phyloP scores from a whole-genome alignment of 1,284 basidiomycete genomes.

The Trichosporon sp. region DNA sequence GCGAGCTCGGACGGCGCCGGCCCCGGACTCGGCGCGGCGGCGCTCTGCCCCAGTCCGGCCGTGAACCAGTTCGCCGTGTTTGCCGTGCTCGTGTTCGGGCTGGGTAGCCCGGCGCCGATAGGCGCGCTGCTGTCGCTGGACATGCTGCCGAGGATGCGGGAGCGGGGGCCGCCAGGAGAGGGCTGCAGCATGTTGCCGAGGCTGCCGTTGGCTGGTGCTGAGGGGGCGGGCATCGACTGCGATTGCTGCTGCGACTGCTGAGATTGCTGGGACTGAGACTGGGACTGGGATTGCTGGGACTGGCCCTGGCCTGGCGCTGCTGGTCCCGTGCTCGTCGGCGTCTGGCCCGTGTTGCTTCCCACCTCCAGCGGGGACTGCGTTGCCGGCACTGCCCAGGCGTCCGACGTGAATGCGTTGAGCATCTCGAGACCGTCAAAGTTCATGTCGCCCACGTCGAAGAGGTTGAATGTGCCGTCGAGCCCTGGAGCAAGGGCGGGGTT shows the following conservation, averaged over 20 bases:
- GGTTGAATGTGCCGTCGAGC: slow-evolving; percentile 1
- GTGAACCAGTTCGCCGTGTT: slow-evolving; percentile 11
- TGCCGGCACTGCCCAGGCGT: slow-evolving; percentile 13
- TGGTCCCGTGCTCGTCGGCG: not conserved
- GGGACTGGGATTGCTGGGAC: not conserved
- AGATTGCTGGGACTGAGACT: not conserved
- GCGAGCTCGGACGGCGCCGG: slow-evolving; percentile 16
- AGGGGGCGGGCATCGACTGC: not conserved
- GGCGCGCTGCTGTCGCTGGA: not conserved
- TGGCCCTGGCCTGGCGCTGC: not conserved
- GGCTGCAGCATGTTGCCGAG: not conserved
- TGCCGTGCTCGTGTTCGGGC: not conserved
- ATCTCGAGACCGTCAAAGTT: slow-evolving; percentile 44
- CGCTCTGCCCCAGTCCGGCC: slow-evolving; percentile 6
- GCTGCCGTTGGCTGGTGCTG: not conserved
- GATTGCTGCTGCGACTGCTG: not conserved
- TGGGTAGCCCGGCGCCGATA: not conserved
- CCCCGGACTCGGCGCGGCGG: slow-evolving; percentile 2
- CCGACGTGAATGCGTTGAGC: slow-evolving; percentile 40
- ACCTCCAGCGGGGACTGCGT: not conserved
- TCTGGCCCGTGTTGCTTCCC: not conserved
- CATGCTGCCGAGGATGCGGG: slow-evolving; percentile 1
- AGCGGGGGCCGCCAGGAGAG: not conserved
- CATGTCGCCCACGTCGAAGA: slow-evolving; percentile 43
- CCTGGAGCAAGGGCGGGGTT: not conserved